phyloP scores from a whole-genome alignment of 2,329 filamentous ascomycete species.

The Blastomyces percursus region DNA sequence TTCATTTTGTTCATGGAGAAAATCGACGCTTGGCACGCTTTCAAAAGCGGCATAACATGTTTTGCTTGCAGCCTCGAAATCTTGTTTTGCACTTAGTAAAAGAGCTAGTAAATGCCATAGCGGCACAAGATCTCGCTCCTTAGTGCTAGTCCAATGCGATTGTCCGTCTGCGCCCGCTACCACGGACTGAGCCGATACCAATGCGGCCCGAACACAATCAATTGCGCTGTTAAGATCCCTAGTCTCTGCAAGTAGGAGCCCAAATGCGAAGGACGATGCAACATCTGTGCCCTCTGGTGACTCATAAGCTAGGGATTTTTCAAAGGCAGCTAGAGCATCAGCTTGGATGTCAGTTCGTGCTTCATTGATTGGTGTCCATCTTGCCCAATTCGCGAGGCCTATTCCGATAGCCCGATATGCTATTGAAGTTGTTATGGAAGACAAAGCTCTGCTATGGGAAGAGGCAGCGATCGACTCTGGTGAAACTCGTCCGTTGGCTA shows the following conservation, averaged over 20 bases:
- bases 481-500: constrained; percentile 13
- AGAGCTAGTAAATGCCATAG: constrained; percentile 87
- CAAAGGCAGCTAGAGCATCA: constrained; percentile 65
- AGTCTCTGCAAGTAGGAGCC: constrained; percentile 76
- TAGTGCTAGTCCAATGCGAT: constrained; percentile 21
- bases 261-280: constrained; percentile 68
- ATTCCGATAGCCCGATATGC: constrained; percentile 79
- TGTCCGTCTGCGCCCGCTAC: constrained; percentile 19
- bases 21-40: constrained; percentile 62
- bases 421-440: constrained; percentile 52
- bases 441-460: constrained; percentile 30
- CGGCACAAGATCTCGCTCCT: constrained; percentile 51
- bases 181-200: constrained; percentile 40
- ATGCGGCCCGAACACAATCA: constrained; percentile 65
- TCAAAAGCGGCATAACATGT: constrained; percentile 88
- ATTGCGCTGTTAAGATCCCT: constrained; percentile 71
- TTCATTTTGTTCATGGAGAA: constrained; percentile 56
- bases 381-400: constrained; percentile 77
- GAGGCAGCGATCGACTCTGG: background rate
- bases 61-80: constrained; percentile 66
- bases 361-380: constrained; percentile 64
- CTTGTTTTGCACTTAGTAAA: constrained; percentile 73
- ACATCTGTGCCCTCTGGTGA: constrained; percentile 57
- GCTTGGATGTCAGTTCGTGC: constrained; percentile 61
- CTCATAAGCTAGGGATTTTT: constrained; percentile 58